Base-by-base conservation (phyloP, 1,284 basidiomycete species). In the Malassezia obtusa region DNA sequence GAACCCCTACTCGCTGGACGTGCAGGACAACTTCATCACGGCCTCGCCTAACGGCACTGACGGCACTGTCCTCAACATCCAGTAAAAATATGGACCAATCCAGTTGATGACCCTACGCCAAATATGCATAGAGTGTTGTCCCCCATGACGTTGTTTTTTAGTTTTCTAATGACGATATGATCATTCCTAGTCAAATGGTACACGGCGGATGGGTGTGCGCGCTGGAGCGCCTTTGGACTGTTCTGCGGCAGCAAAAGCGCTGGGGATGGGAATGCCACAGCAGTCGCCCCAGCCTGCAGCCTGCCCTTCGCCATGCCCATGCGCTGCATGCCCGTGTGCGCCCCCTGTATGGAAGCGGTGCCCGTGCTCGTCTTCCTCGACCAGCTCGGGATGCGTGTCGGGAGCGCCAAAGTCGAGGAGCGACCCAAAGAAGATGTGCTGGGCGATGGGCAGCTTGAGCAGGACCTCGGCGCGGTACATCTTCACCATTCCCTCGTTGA, bases 381-480 rank as follows among this genome's bases (percentile, higher is more conserved):
- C 75, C 33, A 80, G 81, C 19, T 76, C 75, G 52, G 73, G 71
- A 7, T 54, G 67, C 22, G 57, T 52, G 17, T 82, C 38, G 0
- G 84, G 82, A 21, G 32, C 35, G 21, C 53, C 53, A 73, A 84
- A 91, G 0, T 80, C 77, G 4, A 96, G 77, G 35, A 96, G 77
- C 5, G 83, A 84, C 15, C 94, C 92, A 65, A 98, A 98, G 45
- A 92, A 79, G 73, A 95, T 91, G 76, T 96, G 92, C 76, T 98
- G 92, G 35, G 90, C 84, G 52, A 98, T 90, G 0, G 94, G 92
- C 4, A 98, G 82, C 74, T 96, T 96, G 52, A 84, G 84, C 17
- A 98, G 80, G 1, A 98, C 94, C 75, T 98, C 91, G 31, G 89
- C 91, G 35, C 80, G 80, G 76, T 91, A 96, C 92, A 98, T 98